Evolutionary conservation across 2,329 filamentous ascomycete genomes (phyloP).

Genomic region (Elsinoe perseae): DNA sequence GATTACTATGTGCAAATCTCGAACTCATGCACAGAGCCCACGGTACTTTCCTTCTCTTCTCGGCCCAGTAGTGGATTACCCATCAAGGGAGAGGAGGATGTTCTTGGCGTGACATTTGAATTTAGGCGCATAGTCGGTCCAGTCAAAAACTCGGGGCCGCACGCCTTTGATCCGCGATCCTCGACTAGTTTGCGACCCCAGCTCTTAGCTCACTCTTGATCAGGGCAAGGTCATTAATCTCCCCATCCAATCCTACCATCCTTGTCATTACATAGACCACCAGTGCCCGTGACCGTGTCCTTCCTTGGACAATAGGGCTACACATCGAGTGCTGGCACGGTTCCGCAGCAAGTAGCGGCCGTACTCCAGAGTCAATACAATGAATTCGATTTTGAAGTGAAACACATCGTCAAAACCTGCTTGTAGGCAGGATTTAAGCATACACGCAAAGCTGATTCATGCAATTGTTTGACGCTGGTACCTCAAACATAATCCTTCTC

Average conservation of each 20-base stretch:
- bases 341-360: not conserved
- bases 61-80: not conserved
- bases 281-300: not conserved
- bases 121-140: not conserved
- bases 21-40: not conserved
- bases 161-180: not conserved
- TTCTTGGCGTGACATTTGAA: not conserved
- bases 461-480: not conserved
- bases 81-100: not conserved
- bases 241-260: not conserved
- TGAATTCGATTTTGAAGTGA: not conserved
- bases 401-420: not conserved
- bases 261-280: not conserved
- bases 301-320: not conserved
- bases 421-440: not conserved
- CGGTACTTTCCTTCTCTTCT: not conserved
- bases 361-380: not conserved
- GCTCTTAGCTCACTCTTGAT: conserved; percentile 1
- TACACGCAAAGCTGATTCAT: not conserved
- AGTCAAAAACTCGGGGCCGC: conserved; percentile 1
- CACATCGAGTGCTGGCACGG: not conserved
- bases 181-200: not conserved
- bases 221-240: not conserved
- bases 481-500: not conserved
- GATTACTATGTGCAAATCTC: not conserved